These are phyloP conservation scores for Aspergillus chevalieri DNA, from an alignment of 2,329 filamentous ascomycete genomes.

Conservation along the genomic window DNA sequence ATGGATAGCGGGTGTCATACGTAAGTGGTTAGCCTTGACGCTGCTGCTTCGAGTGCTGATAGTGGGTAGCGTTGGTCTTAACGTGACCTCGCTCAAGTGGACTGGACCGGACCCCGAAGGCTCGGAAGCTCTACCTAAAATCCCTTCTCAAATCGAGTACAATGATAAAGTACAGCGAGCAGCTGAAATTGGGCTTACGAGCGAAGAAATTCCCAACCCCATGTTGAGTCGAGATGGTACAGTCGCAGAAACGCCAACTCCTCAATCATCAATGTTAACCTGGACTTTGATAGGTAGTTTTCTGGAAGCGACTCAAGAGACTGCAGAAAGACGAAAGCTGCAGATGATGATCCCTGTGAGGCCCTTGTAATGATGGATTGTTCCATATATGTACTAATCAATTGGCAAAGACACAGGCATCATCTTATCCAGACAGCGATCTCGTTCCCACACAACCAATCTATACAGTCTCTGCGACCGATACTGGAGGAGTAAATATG, in stretches of 20 bases:
- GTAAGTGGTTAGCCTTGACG: constrained; percentile 15
- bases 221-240: background rate
- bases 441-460: constrained; percentile 25
- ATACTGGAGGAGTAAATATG: constrained; percentile 6
- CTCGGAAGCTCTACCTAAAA: constrained; percentile 17
- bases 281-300: constrained; percentile 4
- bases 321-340: constrained; percentile 19
- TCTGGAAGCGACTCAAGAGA: constrained; percentile 23
- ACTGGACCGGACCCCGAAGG: constrained; percentile 17
- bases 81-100: constrained; percentile 30
- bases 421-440: constrained; percentile 17
- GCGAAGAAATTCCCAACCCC: constrained; percentile 1
- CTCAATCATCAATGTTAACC: background rate
- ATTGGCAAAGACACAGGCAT: constrained; percentile 12
- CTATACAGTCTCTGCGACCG: constrained; percentile 2
- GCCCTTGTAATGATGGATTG: background rate
- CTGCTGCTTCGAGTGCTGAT: background rate
- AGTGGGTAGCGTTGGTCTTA: constrained; percentile 24
- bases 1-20: constrained; percentile 37
- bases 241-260: background rate
- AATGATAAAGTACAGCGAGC: constrained; percentile 16
- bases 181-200: constrained; percentile 22
- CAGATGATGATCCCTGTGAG: constrained; percentile 27
- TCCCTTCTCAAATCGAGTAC: constrained; percentile 27
- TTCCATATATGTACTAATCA: constrained; percentile 1